Evolutionary conservation across 768 basidiomycete genomes (phyloP), one percentile per base, ranked within the genome.

Genomic region (Phaeotremella fagi): DNA sequence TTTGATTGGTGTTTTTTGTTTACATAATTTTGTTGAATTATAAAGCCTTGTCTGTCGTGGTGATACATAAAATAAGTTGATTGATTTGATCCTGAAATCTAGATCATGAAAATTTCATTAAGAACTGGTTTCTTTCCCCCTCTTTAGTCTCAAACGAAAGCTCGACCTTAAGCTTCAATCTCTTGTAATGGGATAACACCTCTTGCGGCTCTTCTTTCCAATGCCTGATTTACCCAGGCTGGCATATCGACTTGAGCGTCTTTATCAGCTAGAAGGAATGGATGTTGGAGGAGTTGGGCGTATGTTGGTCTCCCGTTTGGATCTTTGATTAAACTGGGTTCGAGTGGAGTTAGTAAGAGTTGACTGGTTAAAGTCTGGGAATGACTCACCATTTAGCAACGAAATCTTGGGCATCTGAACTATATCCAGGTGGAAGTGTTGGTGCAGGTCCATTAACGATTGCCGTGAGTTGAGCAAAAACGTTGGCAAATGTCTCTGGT

Each of bases 371-470:
- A 7, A 7, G 7, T 7, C 9, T 33, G 31, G 45, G 50, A 22
- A 38, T 3, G 41, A 26, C 77, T 56, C 38, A 78, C 77, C 92
- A 97, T 49, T 75, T 77, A 4, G 80, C 80, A 18, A 97, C 85
- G 79, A 90, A 98, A 57, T 91, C 85, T 49, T 84, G 80, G 12
- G 90, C 90, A 12, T 79, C 78, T 20, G 82, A 79, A 33, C 80
- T 80, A 74, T 84, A 89, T 0, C 77, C 78, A 1, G 82, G 82
- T 0, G 92, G 92, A 27, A 99, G 77, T 29, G 83, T 83, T 3
- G 94, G 94, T 9, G 91, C 86, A 51, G 90, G 88, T 0, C 91
- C 94, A 59, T 95, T 85, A 2, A 99, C 91, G 57, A 99, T 99
- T 3, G 94, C 92, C n/a, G 86, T 88, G 35, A 87, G 77, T 71